Evolutionary conservation across 2,329 filamentous ascomycete species (phyloP), one percentile per base, ranked within the genome.

Genomic region (Hymenoscyphus fraxineus): DNA sequence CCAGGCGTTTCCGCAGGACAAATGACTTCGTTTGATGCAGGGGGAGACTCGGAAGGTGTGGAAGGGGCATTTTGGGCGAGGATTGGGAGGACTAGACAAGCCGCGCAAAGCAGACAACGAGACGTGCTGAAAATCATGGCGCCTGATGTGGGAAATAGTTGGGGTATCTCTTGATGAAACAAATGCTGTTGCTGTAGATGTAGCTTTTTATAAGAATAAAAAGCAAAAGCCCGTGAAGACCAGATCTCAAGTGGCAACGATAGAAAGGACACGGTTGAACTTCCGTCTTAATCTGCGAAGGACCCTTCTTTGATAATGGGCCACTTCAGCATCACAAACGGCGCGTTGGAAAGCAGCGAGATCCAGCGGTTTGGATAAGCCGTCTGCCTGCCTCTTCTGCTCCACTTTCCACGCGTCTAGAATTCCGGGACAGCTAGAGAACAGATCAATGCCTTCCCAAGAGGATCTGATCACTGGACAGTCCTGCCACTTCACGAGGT

Each of bases 1-100:
- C 80, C 76, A 0, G 80, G 77, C 69, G 88, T 80, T 58, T 81
- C 78, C 54, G 84, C 85, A 73, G 88, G 85, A 69, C 88, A 91
- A 74, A 91, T 88, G 62, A 89, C 76, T 51, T 88, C 83, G n/a
- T 76, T 72, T 40, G 81, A 77, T 64, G 78, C 68, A 15, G 68
- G 38, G 41, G 70, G 66, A 16, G 72, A 71, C 39, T 64, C 61
- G 27, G 65, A 35, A 54, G 67, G 62, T 32, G 67, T 63, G 44
- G 67, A 64, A n/a, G 69, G 66, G 27, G 60, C 60, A 39, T 70
- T 69, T 64, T 64, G 63, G 27, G 67, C 67, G 44, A 73, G 40
- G 38, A 69, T 56, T 35, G 70, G 68, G 2, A 73, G 59, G 59
- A 63, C 61, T 32, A 74, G 66, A 60, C 67, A 72, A 56, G 68